Evolutionary conservation across 2,329 filamentous ascomycete species (phyloP).

Genomic region (Claviceps capensis): DNA sequence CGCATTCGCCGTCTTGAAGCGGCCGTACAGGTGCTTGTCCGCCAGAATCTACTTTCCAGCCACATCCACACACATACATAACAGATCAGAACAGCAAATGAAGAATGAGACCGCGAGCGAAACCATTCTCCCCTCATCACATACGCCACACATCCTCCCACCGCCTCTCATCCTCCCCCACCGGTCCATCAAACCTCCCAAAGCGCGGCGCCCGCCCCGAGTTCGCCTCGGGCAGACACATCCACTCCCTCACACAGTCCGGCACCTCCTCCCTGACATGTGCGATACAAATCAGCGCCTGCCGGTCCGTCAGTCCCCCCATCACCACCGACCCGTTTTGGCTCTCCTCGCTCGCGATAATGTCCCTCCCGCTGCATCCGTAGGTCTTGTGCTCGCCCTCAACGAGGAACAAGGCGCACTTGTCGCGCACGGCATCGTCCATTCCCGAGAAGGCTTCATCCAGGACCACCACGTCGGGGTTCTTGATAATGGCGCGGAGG

Average conservation of each 20-base stretch:
- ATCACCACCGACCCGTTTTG: slow-evolving; percentile 32
- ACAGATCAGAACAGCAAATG: too few species aligned
- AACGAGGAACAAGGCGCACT: slow-evolving; percentile 70
- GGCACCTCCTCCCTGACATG: slow-evolving; percentile 88
- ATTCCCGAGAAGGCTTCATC: slow-evolving; percentile 85
- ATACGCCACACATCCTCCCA: slow-evolving; percentile 56
- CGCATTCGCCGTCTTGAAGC: too few species aligned
- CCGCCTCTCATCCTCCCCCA: slow-evolving; percentile 39
- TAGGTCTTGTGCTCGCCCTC: slow-evolving; percentile 40
- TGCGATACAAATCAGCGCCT: slow-evolving; percentile 84
- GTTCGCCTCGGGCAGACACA: slow-evolving; percentile 69
- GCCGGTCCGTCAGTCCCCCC: slow-evolving; percentile 49
- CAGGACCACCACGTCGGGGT: slow-evolving; percentile 67
- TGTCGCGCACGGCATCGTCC: slow-evolving; percentile 68
- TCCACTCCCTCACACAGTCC: slow-evolving; percentile 66
- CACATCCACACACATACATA: not conserved
- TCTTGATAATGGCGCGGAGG: slow-evolving; percentile 66
- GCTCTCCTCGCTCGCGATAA: slow-evolving; percentile 30
- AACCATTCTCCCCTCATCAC: not conserved
- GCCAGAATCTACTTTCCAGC: too few species aligned
- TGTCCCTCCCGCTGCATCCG: slow-evolving; percentile 14
- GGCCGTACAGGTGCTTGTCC: too few species aligned
- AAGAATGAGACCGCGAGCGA: too few species aligned
- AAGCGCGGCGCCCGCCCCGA: slow-evolving; percentile 46
- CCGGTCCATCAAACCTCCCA: slow-evolving; percentile 47